Base-by-base conservation (phyloP, 768 basidiomycete species). In the Rhodotorula graminis region DNA sequence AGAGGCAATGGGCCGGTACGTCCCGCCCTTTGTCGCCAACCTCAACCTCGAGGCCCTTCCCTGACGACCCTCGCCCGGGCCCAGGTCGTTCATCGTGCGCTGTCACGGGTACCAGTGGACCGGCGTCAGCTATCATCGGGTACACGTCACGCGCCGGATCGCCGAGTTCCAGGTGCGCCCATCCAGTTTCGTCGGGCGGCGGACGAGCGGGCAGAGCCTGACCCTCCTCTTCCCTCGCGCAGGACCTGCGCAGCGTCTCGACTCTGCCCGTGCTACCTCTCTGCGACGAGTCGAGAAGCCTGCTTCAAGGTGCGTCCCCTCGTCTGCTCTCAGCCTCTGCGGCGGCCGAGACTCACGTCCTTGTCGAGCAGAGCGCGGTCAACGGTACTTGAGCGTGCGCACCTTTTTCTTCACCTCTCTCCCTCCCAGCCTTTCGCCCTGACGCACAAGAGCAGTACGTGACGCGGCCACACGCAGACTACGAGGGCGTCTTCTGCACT, bases 401-500 rank as follows among this genome's bases (percentile, higher is more conserved):
- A 9, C 5, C 37, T 40, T n/a, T n/a, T n/a, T n/a, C n/a, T n/a
- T n/a, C n/a, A n/a, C n/a, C n/a, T 8, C 14, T 19, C 46, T 25
- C 2, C 60, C 6, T 46, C 6, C 15, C 16, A 2, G 19, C n/a
- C 27, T 27, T 10, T 4, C 8, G 9, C 1, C n/a, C 25, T 44
- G 25, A 7, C 10, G 27, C 8, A 6, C 44, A 0, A 21, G 19
- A 8, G 10, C 57, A 59, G 57, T 57, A 66, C 29, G 65, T 56
- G 1, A 31, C 31, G 10, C 47, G 50, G 23, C 27, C n/a, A 4
- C 61, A 66, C 57, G 57, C 57, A 25, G 27, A n/a, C 46, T 33
- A 66, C 33, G 25, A 25, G 12, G 65, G 65, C 44, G 59, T 66
- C 47, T 59, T 66, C 65, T 66, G 50, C 57, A 66, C 65, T 3